Base-by-base conservation (phyloP, 2,329 filamentous ascomycete species). In the Verticillium zaregamsianum region DNA sequence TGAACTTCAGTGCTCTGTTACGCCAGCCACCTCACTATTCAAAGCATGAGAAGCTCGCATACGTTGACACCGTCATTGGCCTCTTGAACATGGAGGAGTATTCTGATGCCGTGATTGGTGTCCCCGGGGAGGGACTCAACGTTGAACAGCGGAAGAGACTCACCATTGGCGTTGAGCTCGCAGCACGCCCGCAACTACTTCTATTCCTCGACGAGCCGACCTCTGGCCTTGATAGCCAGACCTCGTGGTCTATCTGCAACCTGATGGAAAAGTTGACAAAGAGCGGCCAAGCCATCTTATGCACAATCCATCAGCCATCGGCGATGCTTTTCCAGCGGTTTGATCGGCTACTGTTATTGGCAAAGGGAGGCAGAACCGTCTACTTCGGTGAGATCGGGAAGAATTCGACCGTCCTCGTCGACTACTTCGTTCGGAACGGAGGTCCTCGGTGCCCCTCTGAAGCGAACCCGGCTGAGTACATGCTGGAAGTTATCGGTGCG, bases 341-440 rank as follows among this genome's bases (percentile, higher is more conserved):
- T 73, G 89, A 91, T 71, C 89, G 89, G 82, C 85, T 91, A n/a
- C 79, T 91, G 1, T 86, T 87, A 2, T 78, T 91, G 35, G 89
- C 89, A 67, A 87, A 83, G 0, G 87, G 86, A 15, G 88, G 87
- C 20, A 89, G 89, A 69, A 88, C 86, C 0, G 90, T 90, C 73
- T 92, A 92, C 73, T 92, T 91, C 62, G 90, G 90, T 0, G 83
- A 86, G 0, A 84, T 91, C 14, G 90, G 89, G 60, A 79, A 88
- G n/a, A 85, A 88, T 49, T 88, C 88, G 5, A 76, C 80, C 3
- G 82, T 83, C 17, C 85, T 91, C 9, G 32, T 62, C 17, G 58
- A 65, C 56, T 65, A 91, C 73, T 91, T 91, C 65, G 82, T 80
- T 35, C 33, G 33, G 2, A 80, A 86, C 23, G 82, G 88, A 37